Base-by-base conservation (phyloP, 345 rosid genomes). In the Hibiscus syriacus region DNA sequence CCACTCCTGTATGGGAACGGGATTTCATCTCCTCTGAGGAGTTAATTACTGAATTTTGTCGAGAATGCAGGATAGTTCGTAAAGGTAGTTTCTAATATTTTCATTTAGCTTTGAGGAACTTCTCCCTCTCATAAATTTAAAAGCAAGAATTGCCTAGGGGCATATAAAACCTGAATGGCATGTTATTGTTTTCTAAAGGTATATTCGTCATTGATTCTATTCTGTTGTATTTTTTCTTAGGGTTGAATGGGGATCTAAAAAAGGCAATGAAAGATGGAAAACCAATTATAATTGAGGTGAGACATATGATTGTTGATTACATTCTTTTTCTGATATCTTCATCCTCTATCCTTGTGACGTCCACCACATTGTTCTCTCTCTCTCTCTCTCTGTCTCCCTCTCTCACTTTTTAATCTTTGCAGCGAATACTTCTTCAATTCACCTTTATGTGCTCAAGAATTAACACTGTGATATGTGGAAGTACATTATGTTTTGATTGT, bases 261-360 rank as follows among this genome's bases (percentile, higher is more conserved):
- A 95, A 95, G 81, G 99, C 99, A 77, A 88, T 92, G 96, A 95
- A 95, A 88, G 99, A 95, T 82, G 99, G 99, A 75, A 95, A 95
- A 73, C 97, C 99, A 0, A 87, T 95, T 66, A 95, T 95, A 66
- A 92, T 95, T 27, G 99, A 95, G 97, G 99, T 90, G 80, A 54
- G 66, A 36, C 12, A 22, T 23, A 25, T 50, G 50, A 23, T 48
- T 38, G 27, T 10, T 25, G 48, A 52, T n/a, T 39, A 14, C 67
- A 26, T 49, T 48, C 32, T 68, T 61, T 45, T 41, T 17, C 14
- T 65, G 32, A 23, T 0, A 53, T 59, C 29, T 23, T 22, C 17
- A 12, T 57, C 19, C 29, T 69, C 41, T 38, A 14, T 41, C 22
- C 17, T 67, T 66, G 39, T 16, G 55, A 50, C 53, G 17, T 4